Evolutionary conservation across 768 basidiomycete genomes (phyloP).

Genomic region (Collybia sp.): DNA sequence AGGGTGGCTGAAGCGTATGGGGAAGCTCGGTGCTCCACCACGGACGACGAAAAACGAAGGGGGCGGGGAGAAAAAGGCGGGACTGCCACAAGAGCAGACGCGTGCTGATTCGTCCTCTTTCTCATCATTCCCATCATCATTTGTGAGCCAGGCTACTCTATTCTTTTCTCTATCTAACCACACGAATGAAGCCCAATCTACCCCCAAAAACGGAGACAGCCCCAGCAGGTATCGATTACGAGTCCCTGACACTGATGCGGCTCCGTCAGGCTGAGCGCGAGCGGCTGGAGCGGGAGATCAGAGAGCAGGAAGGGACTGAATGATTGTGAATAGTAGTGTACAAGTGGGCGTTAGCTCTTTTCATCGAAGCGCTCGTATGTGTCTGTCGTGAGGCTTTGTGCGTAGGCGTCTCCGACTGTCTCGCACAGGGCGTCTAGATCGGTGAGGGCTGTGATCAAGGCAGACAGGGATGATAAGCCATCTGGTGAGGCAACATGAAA

Average conservation of each 20-base stretch:
- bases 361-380: conserved; percentile 69
- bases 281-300: conserved; percentile 70
- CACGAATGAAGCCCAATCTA: conserved; percentile 18
- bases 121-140: conserved; percentile 59
- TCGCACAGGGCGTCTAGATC: conserved; percentile 77
- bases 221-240: conserved; percentile 59
- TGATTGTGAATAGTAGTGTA: background rate
- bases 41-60: conserved; percentile 1
- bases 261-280: conserved; percentile 79
- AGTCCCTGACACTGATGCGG: conserved; percentile 74
- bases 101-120: conserved; percentile 31
- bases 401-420: conserved; percentile 67
- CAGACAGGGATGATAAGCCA: conserved; percentile 77
- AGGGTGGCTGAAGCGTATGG: conserved; percentile 68
- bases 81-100: conserved; percentile 25
- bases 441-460: conserved; percentile 69
- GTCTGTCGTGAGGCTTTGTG: conserved; percentile 47
- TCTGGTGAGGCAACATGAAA: conserved; percentile 40
- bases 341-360: conserved; percentile 45
- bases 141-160: conserved; percentile 31
- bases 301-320: conserved; percentile 59
- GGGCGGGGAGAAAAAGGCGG: conserved; percentile 12
- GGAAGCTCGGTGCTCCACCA: conserved; percentile 43
- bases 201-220: conserved; percentile 14
- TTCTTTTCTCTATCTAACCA: conserved; percentile 6